Percentiles rank a stretch among this genome's conserved stretches.
phyloP scores from a whole-genome alignment of 805 yeast genomes.

The Yarrowia deformans region DNA sequence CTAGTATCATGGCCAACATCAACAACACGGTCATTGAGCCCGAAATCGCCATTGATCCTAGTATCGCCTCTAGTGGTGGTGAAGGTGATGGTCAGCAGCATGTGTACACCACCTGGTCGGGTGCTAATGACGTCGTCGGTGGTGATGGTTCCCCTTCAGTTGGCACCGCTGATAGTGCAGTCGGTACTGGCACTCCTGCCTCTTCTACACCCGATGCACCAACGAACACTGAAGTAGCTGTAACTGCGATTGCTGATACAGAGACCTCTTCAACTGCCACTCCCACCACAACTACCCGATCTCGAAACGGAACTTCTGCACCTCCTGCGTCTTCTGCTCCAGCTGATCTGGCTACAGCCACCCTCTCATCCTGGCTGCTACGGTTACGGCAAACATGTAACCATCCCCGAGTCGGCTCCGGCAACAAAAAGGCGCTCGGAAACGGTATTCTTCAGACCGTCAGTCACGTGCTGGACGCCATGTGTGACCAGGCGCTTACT shows the following conservation, averaged over 20 bases:
- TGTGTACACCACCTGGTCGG: not conserved
- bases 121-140: not conserved
- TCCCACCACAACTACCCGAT: not conserved
- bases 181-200: not conserved
- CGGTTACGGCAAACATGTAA: slow-evolving; percentile 81
- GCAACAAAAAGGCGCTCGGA: slow-evolving; percentile 47
- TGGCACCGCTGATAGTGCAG: not conserved
- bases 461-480: slow-evolving; percentile 69
- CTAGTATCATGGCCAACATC: slow-evolving; percentile 60
- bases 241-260: not conserved
- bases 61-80: slow-evolving; percentile 45
- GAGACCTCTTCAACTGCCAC: not conserved
- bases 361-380: slow-evolving; percentile 67
- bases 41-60: slow-evolving; percentile 51
- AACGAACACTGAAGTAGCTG: not conserved
- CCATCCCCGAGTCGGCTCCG: slow-evolving; percentile 60
- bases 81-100: not conserved
- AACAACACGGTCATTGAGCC: not conserved
- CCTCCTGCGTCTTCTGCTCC: not conserved
- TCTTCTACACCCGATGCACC: not conserved
- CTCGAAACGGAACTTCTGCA: not conserved
- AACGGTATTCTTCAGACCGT: slow-evolving; percentile 57
- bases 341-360: not conserved
- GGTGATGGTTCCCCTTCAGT: no score
- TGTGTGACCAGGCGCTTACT: slow-evolving; percentile 64